Conservation (phyloP, 1,284 basidiomycete species). For the Leccinum angustisporum region DNA sequence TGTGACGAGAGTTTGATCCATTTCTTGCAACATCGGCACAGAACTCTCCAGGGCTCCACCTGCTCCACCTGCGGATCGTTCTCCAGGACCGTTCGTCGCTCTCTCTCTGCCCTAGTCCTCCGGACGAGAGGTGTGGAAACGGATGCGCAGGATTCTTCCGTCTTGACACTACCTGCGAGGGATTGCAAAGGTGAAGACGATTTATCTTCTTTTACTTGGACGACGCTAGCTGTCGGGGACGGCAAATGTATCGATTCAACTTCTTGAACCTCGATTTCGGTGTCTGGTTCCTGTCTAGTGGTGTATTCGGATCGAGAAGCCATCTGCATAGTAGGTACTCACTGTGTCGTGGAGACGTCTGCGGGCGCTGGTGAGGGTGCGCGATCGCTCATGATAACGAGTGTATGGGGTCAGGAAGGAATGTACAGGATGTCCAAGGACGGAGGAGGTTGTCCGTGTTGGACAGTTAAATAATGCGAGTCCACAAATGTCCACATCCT, state of each 20-base stretch:
- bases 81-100: conserved; percentile 52
- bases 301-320: conserved; percentile 8
- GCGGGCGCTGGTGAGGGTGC: background rate
- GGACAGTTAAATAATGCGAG: conserved; percentile 4
- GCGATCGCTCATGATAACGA: conserved; percentile 34
- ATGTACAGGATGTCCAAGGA: conserved; percentile 9
- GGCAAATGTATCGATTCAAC: background rate
- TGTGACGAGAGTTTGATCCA: conserved; percentile 54
- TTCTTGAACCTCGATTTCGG: conserved; percentile 2
- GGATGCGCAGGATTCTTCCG: background rate
- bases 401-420: conserved; percentile 21
- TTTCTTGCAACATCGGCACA: conserved; percentile 58
- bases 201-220: background rate
- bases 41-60: conserved; percentile 48
- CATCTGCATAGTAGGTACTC: conserved; percentile 4
- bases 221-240: background rate
- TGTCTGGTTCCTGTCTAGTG: conserved; percentile 16
- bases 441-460: conserved; percentile 6
- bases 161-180: background rate
- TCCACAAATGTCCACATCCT: conserved; percentile 10
- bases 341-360: conserved; percentile 13
- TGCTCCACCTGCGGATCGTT: conserved; percentile 50
- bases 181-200: background rate
- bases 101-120: conserved; percentile 37
- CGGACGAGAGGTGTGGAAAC: conserved; percentile 9